Evolutionary conservation across 768 basidiomycete species (phyloP).

Genomic region (Tremella mesenterica): DNA sequence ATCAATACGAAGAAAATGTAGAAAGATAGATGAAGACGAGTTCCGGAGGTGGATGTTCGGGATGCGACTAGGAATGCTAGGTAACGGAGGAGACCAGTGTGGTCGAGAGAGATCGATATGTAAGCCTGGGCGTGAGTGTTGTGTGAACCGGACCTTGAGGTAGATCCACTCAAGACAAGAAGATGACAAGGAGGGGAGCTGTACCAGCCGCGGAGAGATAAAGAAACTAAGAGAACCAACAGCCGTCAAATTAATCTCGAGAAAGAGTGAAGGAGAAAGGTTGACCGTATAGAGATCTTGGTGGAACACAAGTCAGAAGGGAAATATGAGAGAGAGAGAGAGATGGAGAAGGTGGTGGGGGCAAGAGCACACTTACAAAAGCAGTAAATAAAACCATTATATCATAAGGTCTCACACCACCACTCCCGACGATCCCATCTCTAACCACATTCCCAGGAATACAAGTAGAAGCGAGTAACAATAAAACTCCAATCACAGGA

Average conservation of each 20-base stretch:
- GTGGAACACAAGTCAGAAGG: neutral
- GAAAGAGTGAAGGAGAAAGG: neutral
- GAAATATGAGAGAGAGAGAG: neutral
- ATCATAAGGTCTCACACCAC: constrained; percentile 78
- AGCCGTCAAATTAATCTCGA: neutral
- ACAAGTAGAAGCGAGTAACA: constrained; percentile 45
- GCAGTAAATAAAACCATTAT: constrained; percentile 88
- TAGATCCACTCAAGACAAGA: no score
- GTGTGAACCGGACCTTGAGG: neutral
- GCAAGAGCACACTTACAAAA: constrained; percentile 48
- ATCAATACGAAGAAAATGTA: constrained; percentile 70
- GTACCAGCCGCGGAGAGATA: no score
- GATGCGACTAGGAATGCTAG: constrained; percentile 84
- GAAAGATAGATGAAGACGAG: constrained; percentile 64
- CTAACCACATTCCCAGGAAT: constrained; percentile 52
- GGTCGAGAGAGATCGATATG: constrained; percentile 82
- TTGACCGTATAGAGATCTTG: neutral
- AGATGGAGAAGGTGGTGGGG: neutral
- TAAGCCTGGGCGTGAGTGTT: constrained; percentile 64
- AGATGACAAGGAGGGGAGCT: no score
- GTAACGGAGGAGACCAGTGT: constrained; percentile 74
- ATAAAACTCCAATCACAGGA: constrained; percentile 47
- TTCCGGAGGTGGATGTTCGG: constrained; percentile 55
- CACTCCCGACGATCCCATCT: constrained; percentile 68
- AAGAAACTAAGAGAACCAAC: no score